Conservation (phyloP, 768 basidiomycete species). For the Phlegmacium glaucopus region DNA sequence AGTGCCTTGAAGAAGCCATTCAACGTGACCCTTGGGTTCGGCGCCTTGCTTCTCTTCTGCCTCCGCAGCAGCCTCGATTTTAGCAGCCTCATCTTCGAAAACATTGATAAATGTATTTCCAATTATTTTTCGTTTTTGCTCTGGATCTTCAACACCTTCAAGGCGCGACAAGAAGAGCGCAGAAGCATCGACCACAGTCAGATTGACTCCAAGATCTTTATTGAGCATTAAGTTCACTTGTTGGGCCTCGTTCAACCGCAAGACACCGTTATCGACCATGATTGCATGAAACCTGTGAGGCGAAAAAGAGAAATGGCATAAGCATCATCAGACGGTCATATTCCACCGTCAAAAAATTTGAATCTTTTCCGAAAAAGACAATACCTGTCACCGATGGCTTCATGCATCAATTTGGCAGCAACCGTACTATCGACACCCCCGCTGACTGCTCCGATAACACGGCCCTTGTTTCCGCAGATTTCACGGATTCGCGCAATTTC, state of each 20-base stretch:
- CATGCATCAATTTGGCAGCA: constrained; percentile 98
- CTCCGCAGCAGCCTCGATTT: constrained; percentile 80
- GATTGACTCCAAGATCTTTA: constrained; percentile 90
- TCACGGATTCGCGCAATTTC: constrained; percentile 92
- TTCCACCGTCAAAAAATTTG: too few species aligned
- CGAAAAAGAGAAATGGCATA: constrained; percentile 1
- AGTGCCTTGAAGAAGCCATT: constrained; percentile 97
- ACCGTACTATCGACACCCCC: constrained; percentile 98
- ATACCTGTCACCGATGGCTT: constrained; percentile 96
- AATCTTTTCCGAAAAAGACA: too few species aligned
- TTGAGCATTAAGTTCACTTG: constrained; percentile 95
- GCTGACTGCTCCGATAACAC: constrained; percentile 96
- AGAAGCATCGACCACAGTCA: constrained; percentile 94
- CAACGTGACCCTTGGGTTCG: constrained; percentile 83
- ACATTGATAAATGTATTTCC: constrained; percentile 99
- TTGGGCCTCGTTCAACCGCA: constrained; percentile 84
- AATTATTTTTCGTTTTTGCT: constrained; percentile 96
- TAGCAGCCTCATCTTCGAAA: constrained; percentile 91
- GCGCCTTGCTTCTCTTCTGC: constrained; percentile 66
- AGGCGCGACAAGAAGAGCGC: constrained; percentile 87
- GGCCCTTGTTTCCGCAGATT: constrained; percentile 90
- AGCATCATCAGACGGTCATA: constrained; percentile 12
- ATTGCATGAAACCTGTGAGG: constrained; percentile 89
- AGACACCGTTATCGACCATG: constrained; percentile 99
- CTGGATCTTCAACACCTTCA: constrained; percentile 92